Base-by-base conservation (phyloP, 352 stramenopile species). In the Globisporangium viniferum region DNA sequence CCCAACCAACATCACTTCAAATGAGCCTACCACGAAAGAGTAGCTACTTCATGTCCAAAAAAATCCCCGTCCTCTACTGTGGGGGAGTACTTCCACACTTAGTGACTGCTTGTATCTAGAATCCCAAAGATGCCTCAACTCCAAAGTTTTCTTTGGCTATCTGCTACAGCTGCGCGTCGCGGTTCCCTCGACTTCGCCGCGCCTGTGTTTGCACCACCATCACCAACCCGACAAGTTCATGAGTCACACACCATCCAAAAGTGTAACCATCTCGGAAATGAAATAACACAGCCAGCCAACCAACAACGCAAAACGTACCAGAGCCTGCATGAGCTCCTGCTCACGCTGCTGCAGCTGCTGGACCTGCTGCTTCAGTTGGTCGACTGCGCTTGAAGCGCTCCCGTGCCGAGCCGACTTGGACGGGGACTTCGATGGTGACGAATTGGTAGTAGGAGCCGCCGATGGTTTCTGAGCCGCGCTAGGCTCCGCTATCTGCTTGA, bases 321-420 rank as follows among this genome's bases (percentile, higher is more conserved):
- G 77, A 46, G 86, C 86, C 59, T 90, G 81, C 86, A 94, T 92
- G 36, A 94, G 82, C 63, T 94, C 86, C 62, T 94, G 82, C 55
- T 94, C 86, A n/a, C 82, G 84, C 62, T 86, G 74, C 64, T 90
- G 84, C 24, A 94, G 72, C 20, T 92, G 86, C 71, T 86, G 69
- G 14, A 93, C 77, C 33, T 91, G 86, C 18, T 80, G 59, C 31
- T 75, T 80, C 33, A 91, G 72, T 48, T 88, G 73, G 12, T 75
- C 75, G 18, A 79, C 63, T 20, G 74, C 53, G 5, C 22, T 39
- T 14, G 62, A 51, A 29, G 58, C 35, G 39, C 7, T 58, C 2
- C 35, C 36, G 8, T 46, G 36, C 0, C 58, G 65, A 51, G 62
- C 33, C 9, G 58, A 68, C 24, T 68, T 74, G 24, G 29, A 68